Percentiles rank a stretch among this genome's conserved stretches.
These are phyloP conservation scores for Aspergillus carbonarius DNA, from an alignment of 2,329 filamentous ascomycete genomes.

Conservation along the genomic window DNA sequence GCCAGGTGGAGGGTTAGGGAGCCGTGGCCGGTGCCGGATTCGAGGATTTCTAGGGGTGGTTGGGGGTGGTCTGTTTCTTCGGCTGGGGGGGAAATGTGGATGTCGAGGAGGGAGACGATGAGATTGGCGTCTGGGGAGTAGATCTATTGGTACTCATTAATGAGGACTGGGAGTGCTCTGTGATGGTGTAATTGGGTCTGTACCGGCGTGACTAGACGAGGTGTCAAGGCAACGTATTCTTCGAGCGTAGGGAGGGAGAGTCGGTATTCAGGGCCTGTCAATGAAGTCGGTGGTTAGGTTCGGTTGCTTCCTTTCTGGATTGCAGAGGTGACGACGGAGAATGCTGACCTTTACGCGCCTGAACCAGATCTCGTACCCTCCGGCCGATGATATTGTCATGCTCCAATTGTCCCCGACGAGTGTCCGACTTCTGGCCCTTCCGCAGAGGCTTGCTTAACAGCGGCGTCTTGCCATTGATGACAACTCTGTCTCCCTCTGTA, in stretches of 20 bases:
- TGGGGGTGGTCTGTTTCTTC: constrained; percentile 25
- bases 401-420: constrained; percentile 37
- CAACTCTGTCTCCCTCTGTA: constrained; percentile 46
- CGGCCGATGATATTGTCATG: constrained; percentile 64
- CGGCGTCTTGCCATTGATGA: constrained; percentile 40
- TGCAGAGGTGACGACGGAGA: too few relatives aligned
- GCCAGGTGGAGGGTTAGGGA: constrained; percentile 73
- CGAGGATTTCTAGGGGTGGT: constrained; percentile 69
- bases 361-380: constrained; percentile 58
- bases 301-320: not conserved
- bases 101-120: constrained; percentile 73
- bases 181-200: constrained; percentile 22
- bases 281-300: not conserved
- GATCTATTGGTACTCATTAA: constrained; percentile 48
- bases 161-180: not conserved
- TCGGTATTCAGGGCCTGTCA: constrained; percentile 50
- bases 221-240: constrained; percentile 68
- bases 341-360: constrained; percentile 50
- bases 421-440: constrained; percentile 35
- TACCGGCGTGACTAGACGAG: constrained; percentile 73
- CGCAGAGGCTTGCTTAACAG: constrained; percentile 45
- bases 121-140: constrained; percentile 74
- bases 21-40: constrained; percentile 83
- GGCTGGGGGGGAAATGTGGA: constrained; percentile 57
- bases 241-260: constrained; percentile 67